Base-by-base conservation (phyloP, 768 basidiomycete genomes). In the Imleria badia region DNA sequence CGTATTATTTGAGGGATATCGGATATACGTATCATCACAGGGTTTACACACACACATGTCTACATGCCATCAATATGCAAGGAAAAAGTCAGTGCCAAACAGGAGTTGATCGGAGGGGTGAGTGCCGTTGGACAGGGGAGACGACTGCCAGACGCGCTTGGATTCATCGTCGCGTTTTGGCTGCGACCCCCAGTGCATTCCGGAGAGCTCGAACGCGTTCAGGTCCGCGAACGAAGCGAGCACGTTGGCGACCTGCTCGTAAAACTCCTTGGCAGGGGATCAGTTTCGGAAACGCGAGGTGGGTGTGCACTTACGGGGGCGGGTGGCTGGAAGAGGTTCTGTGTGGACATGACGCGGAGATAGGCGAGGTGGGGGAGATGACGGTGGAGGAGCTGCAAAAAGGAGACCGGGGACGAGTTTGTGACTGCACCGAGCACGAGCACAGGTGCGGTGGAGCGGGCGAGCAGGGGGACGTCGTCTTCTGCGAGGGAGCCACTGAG, bases 181-280 rank as follows among this genome's bases (percentile, higher is more conserved):
- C n/a, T 78, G 76, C 6, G 82, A 83, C 45, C 79, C 77, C 87
- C 88, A 91, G 59, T 85, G 86, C 72, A 90, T 82, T 33, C 89
- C 89, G 44, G 80, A 85, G 29, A 91, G 80, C 66, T 90, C 89
- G 63, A 89, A 89, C 43, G 81, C 80, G 57, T 78, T 73, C 34
- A 91, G 78, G 51, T 80, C 72, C n/a, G 81, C 72, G 57, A 91
- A 79, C 9, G 78, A 77, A n/a, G 78, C 74, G 56, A 91, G 76
- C 7, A 76, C 73, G 45, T 72, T 71, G 49, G 86, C 79, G 40
- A 87, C 80, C 58, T 84, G 77, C 44, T 81, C 73, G 62, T 86
- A 85, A 64, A 87, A 87, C 19, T 77, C 74, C 85, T 90, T 63
- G 11, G 13, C 30, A 29, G 31, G 35, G 19, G 58, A 54, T 66